Conservation (phyloP, 2,329 filamentous ascomycete genomes). For the Chaetomiaceae sp. region DNA sequence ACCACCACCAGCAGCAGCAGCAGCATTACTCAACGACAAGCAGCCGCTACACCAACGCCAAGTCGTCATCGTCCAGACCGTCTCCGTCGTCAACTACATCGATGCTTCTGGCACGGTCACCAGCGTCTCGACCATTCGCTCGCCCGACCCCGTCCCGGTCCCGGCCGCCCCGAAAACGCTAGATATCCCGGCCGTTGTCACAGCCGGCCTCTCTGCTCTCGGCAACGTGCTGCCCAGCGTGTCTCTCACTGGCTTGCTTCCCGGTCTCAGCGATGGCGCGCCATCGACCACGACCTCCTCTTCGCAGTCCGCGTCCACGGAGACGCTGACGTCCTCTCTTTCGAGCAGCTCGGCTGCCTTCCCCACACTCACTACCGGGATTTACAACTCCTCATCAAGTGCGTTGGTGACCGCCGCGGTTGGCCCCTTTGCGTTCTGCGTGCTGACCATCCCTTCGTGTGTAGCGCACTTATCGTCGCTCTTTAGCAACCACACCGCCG, state of each 20-base stretch:
- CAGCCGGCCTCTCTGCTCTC: slow-evolving; percentile 33
- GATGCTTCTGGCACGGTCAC: slow-evolving; percentile 42
- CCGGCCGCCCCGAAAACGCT: slow-evolving; percentile 32
- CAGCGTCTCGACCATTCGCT: slow-evolving; percentile 38
- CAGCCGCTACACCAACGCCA: slow-evolving; percentile 26
- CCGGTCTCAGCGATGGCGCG: slow-evolving; percentile 18
- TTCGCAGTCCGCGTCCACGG: slow-evolving; percentile 24
- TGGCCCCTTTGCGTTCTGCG: not conserved
- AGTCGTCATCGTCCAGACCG: slow-evolving; percentile 46
- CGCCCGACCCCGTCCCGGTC: slow-evolving; percentile 27
- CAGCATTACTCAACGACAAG: too few species aligned
- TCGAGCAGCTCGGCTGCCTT: slow-evolving; percentile 22
- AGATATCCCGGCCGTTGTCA: slow-evolving; percentile 32
- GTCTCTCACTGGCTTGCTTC: slow-evolving; percentile 13
- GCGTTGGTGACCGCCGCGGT: slow-evolving; percentile 2
- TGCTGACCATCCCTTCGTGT: slow-evolving; percentile 10
- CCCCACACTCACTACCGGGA: slow-evolving; percentile 17
- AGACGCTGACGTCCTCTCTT: slow-evolving; percentile 30
- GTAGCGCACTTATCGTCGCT: slow-evolving; percentile 17
- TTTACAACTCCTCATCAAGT: slow-evolving; percentile 24
- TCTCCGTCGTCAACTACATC: slow-evolving; percentile 49
- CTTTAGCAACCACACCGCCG: slow-evolving; percentile 25
- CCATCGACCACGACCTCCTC: slow-evolving; percentile 21
- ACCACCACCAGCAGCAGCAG: too few species aligned
- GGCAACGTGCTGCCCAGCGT: slow-evolving; percentile 21